Conservation (phyloP, 768 basidiomycete species). For the Mycena leptocephala region DNA sequence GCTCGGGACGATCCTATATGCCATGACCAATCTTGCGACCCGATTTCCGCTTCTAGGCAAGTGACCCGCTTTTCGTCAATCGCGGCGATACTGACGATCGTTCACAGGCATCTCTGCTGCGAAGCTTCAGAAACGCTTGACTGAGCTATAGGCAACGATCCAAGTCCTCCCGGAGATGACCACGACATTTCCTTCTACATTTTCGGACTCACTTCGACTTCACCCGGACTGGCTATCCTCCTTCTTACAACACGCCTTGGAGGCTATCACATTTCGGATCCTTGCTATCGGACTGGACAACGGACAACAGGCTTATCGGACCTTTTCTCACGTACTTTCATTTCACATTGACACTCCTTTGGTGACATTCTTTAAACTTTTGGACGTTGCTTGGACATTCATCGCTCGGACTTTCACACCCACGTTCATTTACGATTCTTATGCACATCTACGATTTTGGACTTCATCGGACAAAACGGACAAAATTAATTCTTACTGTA, state of each 20-base stretch:
- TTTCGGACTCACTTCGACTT: conserved; percentile 24
- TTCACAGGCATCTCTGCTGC: conserved; percentile 35
- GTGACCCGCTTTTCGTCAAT: not conserved
- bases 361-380: conserved; percentile 16
- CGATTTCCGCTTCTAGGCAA: conserved; percentile 73
- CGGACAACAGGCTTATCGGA: not conserved
- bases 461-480: conserved; percentile 22
- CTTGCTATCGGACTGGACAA: conserved; percentile 10
- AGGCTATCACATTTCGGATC: conserved; percentile 27
- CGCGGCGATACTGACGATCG: not conserved
- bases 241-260: conserved; percentile 32
- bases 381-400: conserved; percentile 29
- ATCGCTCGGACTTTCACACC: conserved; percentile 13
- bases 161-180: conserved; percentile 37
- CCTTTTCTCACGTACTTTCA: not conserved
- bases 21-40: conserved; percentile 73
- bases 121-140: conserved; percentile 43
- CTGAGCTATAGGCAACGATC: conserved; percentile 39
- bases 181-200: conserved; percentile 27
- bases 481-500: conserved; percentile 24
- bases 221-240: conserved; percentile 37
- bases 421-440: conserved; percentile 36
- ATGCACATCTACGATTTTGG: conserved; percentile 36
- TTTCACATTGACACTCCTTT: conserved; percentile 23
- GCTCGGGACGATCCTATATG: conserved; percentile 72